Conservation (phyloP, 148 eudicot genomes). For the Cornus kousa region DNA sequence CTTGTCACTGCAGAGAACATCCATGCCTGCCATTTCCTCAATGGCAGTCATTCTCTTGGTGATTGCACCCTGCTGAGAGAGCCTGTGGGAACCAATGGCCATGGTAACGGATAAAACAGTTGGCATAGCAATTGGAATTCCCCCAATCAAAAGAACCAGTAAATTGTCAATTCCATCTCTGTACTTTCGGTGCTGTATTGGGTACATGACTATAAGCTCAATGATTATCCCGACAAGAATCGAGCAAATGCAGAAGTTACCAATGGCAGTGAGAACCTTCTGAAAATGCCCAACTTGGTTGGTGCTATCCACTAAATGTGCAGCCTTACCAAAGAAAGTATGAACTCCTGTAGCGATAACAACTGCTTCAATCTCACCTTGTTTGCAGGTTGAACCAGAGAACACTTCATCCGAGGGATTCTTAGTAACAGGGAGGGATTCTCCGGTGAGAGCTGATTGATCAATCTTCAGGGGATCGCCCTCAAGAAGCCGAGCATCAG, state of each 20-base stretch:
- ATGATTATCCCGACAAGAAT: conserved; percentile 61
- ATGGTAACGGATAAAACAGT: conserved; percentile 72
- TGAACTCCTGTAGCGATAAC: conserved; percentile 76
- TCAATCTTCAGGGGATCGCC: conserved; percentile 71
- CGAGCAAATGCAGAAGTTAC: conserved; percentile 69
- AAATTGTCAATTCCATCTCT: conserved; percentile 65
- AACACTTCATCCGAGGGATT: conserved; percentile 66
- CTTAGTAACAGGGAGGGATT: conserved; percentile 61
- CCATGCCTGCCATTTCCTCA: conserved; percentile 90
- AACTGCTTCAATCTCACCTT: conserved; percentile 73
- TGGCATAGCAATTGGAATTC: conserved; percentile 76
- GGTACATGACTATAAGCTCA: conserved; percentile 60
- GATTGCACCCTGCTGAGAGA: conserved; percentile 73
- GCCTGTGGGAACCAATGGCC: conserved; percentile 76
- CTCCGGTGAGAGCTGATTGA: conserved; percentile 74
- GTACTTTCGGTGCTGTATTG: conserved; percentile 53
- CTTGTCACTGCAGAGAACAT: conserved; percentile 77
- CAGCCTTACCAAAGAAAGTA: conserved; percentile 80
- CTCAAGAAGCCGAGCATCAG: conserved; percentile 75
- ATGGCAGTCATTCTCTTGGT: conserved; percentile 85
- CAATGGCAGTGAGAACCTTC: conserved; percentile 61
- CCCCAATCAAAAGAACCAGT: conserved; percentile 64
- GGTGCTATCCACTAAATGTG: conserved; percentile 72
- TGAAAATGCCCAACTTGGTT: conserved; percentile 78
- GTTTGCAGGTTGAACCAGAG: conserved; percentile 75